phyloP scores from a whole-genome alignment of 2,329 filamentous ascomycete species.

The Colletotrichum abscissum region DNA sequence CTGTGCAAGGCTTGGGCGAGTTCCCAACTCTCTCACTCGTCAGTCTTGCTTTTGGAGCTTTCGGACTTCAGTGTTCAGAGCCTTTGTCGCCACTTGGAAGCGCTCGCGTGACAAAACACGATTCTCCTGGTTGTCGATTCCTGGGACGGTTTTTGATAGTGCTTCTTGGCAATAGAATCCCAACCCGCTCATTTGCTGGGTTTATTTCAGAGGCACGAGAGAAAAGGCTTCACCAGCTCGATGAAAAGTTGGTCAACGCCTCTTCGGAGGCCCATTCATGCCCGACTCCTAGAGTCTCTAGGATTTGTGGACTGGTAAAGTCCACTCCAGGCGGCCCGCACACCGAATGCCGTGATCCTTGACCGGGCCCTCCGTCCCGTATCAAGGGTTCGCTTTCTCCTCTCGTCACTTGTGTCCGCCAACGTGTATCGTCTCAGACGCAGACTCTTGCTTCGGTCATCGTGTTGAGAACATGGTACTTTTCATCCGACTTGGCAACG shows the following conservation, averaged over 20 bases:
- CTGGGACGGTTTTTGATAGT: not conserved
- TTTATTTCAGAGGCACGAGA: not conserved
- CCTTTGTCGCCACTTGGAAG: constrained; percentile 14
- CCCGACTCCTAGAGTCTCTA: not conserved
- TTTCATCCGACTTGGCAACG: not conserved
- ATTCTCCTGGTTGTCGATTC: not conserved
- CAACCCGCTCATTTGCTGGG: not conserved
- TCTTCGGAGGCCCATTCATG: not conserved
- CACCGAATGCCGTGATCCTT: not conserved
- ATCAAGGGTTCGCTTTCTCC: not conserved
- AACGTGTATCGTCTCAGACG: not conserved
- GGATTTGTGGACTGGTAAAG: not conserved
- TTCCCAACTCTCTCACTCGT: not conserved
- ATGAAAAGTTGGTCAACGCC: not conserved
- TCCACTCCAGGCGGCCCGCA: not conserved
- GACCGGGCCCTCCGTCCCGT: constrained; percentile 11
- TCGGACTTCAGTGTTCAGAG: not conserved
- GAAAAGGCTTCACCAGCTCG: not conserved
- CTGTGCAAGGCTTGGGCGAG: constrained; percentile 28
- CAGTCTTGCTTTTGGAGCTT: not conserved
- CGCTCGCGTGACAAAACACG: constrained; percentile 23
- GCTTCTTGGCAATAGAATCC: not conserved
- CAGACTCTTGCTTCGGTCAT: not conserved
- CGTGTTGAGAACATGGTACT: not conserved
- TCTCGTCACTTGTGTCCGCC: not conserved